Conservation (phyloP, 345 rosid genomes). For the Eucalyptus rudis region DNA sequence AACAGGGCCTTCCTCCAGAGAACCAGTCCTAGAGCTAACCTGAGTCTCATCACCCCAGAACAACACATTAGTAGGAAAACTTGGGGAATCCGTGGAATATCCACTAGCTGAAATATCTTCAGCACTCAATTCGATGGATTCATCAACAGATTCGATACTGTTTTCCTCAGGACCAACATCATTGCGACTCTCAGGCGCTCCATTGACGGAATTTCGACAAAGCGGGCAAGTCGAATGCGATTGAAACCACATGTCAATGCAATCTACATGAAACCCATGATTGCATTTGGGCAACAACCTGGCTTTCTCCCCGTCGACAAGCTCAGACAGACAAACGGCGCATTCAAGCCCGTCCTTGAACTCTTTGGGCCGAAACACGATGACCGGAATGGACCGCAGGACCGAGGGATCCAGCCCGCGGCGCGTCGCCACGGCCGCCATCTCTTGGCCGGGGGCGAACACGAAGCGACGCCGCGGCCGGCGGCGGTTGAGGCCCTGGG, state of each 20-base stretch:
- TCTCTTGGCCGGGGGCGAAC: constrained; percentile 51
- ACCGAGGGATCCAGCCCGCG: constrained; percentile 47
- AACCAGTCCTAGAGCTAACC: constrained; percentile 33
- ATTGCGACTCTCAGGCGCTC: not conserved
- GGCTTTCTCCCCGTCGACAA: constrained; percentile 14
- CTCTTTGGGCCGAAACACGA: constrained; percentile 27
- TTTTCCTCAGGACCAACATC: not conserved
- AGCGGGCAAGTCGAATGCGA: constrained; percentile 42
- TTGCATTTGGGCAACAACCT: constrained; percentile 30
- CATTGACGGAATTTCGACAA: constrained; percentile 11
- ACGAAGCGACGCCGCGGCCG: constrained; percentile 50
- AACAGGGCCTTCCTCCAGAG: constrained; percentile 19
- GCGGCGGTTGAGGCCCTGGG: constrained; percentile 1
- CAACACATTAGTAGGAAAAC: constrained; percentile 68
- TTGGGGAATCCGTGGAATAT: constrained; percentile 31
- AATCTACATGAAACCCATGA: constrained; percentile 40
- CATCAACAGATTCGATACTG: not conserved
- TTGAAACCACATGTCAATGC: constrained; percentile 47
- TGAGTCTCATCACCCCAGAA: constrained; percentile 67
- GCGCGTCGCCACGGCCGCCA: not conserved
- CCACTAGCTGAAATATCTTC: constrained; percentile 13
- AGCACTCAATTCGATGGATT: not conserved
- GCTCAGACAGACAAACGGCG: constrained; percentile 31
- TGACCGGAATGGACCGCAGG: constrained; percentile 45
- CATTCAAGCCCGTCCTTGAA: constrained; percentile 60